A percentile compares a stretch with the other conserved stretches of the same genome.
phyloP scores from a whole-genome alignment of 495 filamentous ascomycete species.

The Neurospora sublineolata region DNA sequence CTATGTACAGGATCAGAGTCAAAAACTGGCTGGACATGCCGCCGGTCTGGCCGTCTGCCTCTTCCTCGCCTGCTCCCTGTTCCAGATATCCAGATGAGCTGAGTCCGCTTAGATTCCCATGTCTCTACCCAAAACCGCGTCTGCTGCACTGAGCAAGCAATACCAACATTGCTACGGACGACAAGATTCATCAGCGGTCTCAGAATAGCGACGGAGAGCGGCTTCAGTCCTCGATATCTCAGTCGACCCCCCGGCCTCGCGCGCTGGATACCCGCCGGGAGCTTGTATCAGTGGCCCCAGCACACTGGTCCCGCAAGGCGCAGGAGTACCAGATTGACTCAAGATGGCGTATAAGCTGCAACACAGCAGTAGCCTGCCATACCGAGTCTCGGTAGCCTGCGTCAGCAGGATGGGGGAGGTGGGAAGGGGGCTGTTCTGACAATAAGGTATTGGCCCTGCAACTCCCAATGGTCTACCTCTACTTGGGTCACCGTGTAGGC shows the following conservation, averaged over 20 bases:
- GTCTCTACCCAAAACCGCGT: neutral
- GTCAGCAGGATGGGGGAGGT: neutral
- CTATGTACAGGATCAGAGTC: neutral
- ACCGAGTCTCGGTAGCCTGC: constrained; percentile 18
- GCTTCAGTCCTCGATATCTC: neutral
- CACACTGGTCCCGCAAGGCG: constrained; percentile 15
- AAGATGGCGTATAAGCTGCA: constrained; percentile 19
- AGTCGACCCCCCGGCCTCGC: neutral
- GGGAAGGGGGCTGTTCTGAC: neutral
- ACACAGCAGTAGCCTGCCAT: constrained; percentile 18
- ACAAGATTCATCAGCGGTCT: neutral
- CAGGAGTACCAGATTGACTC: constrained; percentile 24
- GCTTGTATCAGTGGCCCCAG: constrained; percentile 5
- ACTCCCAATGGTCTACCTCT: neutral
- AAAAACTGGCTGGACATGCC: neutral
- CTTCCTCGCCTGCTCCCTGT: neutral
- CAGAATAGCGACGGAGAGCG: neutral
- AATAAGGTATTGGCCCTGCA: constrained; percentile 1
- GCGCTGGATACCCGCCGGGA: neutral
- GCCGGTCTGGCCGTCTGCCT: neutral
- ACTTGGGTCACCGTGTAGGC: neutral
- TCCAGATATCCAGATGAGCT: neutral
- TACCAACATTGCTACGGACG: neutral
- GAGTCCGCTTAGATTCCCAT: neutral
- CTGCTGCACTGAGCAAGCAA: neutral